phyloP scores from a whole-genome alignment of 768 basidiomycete genomes.

The Trametes cinnabarina region DNA sequence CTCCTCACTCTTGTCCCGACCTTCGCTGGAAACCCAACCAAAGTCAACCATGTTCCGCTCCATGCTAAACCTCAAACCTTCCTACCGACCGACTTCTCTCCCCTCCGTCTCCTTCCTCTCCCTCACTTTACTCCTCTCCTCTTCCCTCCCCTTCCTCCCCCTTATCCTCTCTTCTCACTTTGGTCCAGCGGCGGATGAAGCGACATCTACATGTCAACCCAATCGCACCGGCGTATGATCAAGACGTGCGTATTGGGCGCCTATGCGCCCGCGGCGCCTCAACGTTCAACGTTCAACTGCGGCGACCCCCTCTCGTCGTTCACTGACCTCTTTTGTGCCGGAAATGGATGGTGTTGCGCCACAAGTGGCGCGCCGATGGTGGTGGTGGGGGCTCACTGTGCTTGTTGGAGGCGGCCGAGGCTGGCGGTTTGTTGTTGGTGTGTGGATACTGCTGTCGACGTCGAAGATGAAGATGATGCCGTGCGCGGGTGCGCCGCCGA shows the following conservation, averaged over 20 bases:
- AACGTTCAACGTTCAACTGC: too few relatives aligned
- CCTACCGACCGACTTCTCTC: neutral
- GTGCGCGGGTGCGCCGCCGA: conserved; percentile 4
- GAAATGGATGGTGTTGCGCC: too few relatives aligned
- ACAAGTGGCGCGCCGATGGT: neutral
- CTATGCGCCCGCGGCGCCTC: too few relatives aligned
- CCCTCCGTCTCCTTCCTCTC: neutral
- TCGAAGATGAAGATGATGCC: neutral
- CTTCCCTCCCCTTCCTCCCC: neutral
- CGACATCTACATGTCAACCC: too few relatives aligned
- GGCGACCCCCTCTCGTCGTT: neutral
- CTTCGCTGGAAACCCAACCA: too few relatives aligned
- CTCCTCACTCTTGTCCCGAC: neutral
- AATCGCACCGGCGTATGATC: too few relatives aligned
- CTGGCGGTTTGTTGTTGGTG: neutral
- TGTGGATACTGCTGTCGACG: neutral
- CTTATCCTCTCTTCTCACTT: neutral
- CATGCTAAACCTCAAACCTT: too few relatives aligned
- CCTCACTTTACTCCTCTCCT: neutral
- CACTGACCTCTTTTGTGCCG: too few relatives aligned
- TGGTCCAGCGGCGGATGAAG: neutral
- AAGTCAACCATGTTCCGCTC: too few relatives aligned
- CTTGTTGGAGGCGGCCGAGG: neutral
- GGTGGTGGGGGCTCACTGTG: neutral
- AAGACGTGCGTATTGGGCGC: neutral